phyloP scores from a whole-genome alignment of 148 eudicot species.

The Rhododendron henanense region DNA sequence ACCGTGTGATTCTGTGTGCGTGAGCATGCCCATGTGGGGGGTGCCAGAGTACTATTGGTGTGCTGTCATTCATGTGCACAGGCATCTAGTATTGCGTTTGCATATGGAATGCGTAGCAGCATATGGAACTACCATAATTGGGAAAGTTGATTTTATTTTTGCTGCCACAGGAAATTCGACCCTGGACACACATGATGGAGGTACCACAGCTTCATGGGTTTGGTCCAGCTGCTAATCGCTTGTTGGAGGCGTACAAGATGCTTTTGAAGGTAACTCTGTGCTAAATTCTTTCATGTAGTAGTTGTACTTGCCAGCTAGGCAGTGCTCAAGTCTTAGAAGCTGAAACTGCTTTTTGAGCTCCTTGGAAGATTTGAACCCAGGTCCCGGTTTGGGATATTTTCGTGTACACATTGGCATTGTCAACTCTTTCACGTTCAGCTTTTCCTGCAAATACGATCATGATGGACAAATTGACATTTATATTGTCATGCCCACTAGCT shows the following conservation, averaged over 20 bases:
- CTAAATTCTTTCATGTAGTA: conserved; percentile 2
- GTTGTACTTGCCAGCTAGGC: neutral
- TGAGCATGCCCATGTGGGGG: neutral
- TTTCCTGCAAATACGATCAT: neutral
- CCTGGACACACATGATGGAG: conserved; percentile 99
- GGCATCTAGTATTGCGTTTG: neutral
- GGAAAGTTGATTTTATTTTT: neutral
- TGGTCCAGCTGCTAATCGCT: conserved; percentile 96
- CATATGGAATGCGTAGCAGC: neutral
- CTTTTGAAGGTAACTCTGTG: conserved; percentile 66
- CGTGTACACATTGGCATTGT: neutral
- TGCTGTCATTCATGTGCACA: too few species aligned
- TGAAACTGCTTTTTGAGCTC: neutral
- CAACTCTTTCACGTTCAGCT: neutral
- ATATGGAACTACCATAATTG: neutral
- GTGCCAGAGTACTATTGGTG: neutral
- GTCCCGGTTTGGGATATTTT: neutral
- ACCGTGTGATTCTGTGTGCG: neutral
- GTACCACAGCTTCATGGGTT: conserved; percentile 98
- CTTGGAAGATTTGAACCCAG: neutral
- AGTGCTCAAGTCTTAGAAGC: neutral
- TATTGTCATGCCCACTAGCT: neutral
- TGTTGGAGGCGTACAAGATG: conserved; percentile 94
- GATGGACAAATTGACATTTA: neutral
- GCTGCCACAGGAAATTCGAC: conserved; percentile 79